Evolutionary conservation across 208 protist species (phyloP), one percentile per base, ranked within the genome.

Genomic region (Trypanosoma grayi): DNA sequence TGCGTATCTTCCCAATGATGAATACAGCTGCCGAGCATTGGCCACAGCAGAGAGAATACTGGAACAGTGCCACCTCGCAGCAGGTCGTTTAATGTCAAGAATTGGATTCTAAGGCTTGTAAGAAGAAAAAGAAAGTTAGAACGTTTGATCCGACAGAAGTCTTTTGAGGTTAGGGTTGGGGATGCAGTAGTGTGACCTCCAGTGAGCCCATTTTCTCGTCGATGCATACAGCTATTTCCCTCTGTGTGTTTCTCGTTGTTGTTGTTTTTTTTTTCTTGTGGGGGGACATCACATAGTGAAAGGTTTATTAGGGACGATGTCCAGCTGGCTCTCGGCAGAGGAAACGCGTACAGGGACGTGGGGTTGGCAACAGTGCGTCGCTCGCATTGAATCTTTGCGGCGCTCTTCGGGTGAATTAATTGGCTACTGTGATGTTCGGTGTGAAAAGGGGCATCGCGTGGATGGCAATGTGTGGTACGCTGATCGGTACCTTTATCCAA

Each of bases 391-490:
- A 11, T 27, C 24, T 10, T 24, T 18, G 20, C 20, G 18, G 16
- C 57, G 65, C 24, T 55, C 16, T 1, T 37, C 65, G 2, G 65
- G 65, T 37, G 65, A 71, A 41, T 22, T 63, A 24, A 25, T 60
- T 20, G 65, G 65, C 9, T 71, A 65, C 25, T 71, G 65, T 58
- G 65, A 71, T 60, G 57, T 71, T 24, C 45, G 13, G 6, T 71
- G 65, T 44, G 65, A 65, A 18, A 73, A 66, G 37, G 73, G 46
- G 9, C 59, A 60, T 24, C 31, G 13, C 3, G 74, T 91, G 0
- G 79, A 88, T 50, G 80, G 83, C 7, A 79, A 86, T 59, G 76
- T 86, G 37, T 87, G 82, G 73, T 94, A 92, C 56, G 87, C 87
- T 9, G 75, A 75, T 40, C 66, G 75, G 34, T 92, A 83, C 48